Evolutionary conservation across 768 basidiomycete species (phyloP), one percentile per base, ranked within the genome.

Genomic region (Sutorius australiensis): DNA sequence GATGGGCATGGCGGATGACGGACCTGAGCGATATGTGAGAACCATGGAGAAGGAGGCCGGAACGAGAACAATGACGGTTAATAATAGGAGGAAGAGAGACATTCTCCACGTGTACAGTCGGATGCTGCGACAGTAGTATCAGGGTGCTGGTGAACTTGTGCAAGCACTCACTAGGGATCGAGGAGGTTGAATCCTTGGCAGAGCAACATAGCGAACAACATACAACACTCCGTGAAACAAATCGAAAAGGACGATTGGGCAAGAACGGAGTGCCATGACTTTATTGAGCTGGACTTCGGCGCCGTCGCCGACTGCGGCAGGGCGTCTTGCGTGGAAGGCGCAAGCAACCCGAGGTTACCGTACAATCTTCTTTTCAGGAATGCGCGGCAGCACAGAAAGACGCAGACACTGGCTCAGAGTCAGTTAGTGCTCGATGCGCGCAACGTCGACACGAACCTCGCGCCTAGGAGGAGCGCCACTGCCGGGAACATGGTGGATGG

Each of bases 191-290:
- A 48, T 3, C 78, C 86, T 69, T 93, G 90, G n/a, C 80, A 77
- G 68, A 92, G 79, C 6, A 92, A 72, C 51, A 92, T 73, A 12
- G 82, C 56, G 61, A 92, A 92, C 54, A 92, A 71, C 60, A 81
- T 79, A 56, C 83, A 85, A 47, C 84, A 81, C 69, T 92, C 91
- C 1, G 86, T 79, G 65, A 92, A 89, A 60, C 83, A 85, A 31
- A 82, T 68, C 0, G 87, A 79, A 60, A 93, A 92, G 7, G 83
- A 66, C 1, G 71, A 73, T 39, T 84, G 72, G 0, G 89, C 76
- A 0, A 89, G 62, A 4, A 67, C 65, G 0, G 84, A 81, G 57
- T 89, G 86, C 40, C 79, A 68, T 31, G 73, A 61, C 14, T 62
- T 62, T 39, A 54, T 56, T 54, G 54, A 59, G 54, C 19, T 58